A percentile compares a stretch with the other conserved stretches of the same genome.
These are phyloP conservation scores for Kwoniella sp. DNA, from an alignment of 768 basidiomycete genomes.

Conservation along the genomic window DNA sequence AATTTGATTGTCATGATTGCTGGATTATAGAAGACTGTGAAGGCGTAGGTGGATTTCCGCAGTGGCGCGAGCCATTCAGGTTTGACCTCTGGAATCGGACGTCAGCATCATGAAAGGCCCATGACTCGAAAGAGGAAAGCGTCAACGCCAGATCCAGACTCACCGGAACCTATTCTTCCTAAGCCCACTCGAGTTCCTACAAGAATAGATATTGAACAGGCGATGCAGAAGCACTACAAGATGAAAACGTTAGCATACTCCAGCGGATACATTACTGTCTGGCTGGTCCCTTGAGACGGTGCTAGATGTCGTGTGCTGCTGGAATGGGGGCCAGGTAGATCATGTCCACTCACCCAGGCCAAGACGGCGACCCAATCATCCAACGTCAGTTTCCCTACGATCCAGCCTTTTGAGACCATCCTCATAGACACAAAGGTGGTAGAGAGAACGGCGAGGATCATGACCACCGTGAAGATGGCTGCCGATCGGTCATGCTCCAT, in stretches of 20 bases:
- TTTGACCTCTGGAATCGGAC: conserved; percentile 15
- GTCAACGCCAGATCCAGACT: conserved; percentile 9
- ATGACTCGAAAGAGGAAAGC: background rate
- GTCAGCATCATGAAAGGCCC: conserved; percentile 6
- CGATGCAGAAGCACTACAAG: conserved; percentile 30
- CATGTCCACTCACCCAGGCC: conserved; percentile 43
- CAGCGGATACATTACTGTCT: no score
- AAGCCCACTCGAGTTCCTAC: conserved; percentile 38
- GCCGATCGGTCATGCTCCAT: conserved; percentile 26
- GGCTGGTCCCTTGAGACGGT: background rate
- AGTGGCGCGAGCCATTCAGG: conserved; percentile 19
- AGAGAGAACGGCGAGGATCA: conserved; percentile 42
- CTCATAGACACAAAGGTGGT: conserved; percentile 43
- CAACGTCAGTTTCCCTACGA: conserved; percentile 32
- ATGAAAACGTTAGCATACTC: conserved; percentile 4
- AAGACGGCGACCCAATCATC: conserved; percentile 48
- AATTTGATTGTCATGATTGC: conserved; percentile 53
- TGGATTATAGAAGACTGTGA: conserved; percentile 52
- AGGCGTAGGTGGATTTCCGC: conserved; percentile 40
- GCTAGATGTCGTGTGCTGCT: background rate
- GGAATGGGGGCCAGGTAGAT: background rate
- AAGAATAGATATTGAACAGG: conserved; percentile 34
- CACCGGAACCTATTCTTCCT: conserved; percentile 38
- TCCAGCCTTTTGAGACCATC: conserved; percentile 44
- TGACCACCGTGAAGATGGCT: conserved; percentile 48